Evolutionary conservation across 306 rosid species (phyloP).

Genomic region (Aeschynomene evenia): DNA sequence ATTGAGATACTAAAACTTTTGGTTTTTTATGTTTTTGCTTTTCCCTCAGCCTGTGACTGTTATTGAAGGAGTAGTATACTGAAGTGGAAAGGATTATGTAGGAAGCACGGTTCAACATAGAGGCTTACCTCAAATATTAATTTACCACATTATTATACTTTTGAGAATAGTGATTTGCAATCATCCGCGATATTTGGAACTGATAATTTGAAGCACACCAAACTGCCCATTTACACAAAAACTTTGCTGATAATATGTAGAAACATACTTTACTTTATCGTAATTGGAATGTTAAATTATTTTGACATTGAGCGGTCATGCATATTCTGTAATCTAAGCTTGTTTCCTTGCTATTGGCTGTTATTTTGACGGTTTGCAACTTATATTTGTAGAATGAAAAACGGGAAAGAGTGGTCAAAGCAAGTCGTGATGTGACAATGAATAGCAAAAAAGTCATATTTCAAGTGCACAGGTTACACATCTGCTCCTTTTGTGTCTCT

Average conservation of each 20-base stretch:
- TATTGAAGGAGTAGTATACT: background rate
- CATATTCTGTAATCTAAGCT: background rate
- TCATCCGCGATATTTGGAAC: background rate
- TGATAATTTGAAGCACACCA: background rate
- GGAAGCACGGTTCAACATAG: background rate
- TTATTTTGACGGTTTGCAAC: conserved; percentile 22
- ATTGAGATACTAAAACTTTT: background rate
- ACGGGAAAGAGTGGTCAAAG: conserved; percentile 90
- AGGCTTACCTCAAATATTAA: background rate
- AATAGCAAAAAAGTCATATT: conserved; percentile 98
- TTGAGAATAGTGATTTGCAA: background rate
- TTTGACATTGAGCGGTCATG: background rate
- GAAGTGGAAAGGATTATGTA: background rate
- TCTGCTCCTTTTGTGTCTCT: background rate
- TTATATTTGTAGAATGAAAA: conserved; percentile 70
- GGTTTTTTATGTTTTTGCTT: conserved; percentile 1
- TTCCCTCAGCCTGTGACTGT: background rate
- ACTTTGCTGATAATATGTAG: background rate
- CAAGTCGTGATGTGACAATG: conserved; percentile 88
- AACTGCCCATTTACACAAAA: background rate
- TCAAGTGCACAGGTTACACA: conserved; percentile 85
- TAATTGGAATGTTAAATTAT: conserved; percentile 14
- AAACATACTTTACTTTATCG: background rate
- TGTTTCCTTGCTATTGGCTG: background rate
- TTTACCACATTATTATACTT: background rate